Base-by-base conservation (phyloP, 257 asterid species). In the Capsicum pubescens region DNA sequence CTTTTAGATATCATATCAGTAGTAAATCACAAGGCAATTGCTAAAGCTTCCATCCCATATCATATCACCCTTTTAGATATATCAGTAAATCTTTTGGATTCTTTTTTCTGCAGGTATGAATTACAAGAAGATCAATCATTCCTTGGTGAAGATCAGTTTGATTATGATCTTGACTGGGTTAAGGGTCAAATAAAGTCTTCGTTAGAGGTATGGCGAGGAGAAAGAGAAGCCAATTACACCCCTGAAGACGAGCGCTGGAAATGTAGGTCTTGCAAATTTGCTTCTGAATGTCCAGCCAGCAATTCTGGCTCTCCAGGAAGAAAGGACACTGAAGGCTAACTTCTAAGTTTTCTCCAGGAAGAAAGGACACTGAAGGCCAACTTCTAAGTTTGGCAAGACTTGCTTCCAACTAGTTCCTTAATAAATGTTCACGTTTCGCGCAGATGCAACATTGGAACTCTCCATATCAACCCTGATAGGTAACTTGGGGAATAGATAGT, bases 221-320 rank as follows among this genome's bases (percentile, higher is more conserved):
- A 91, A 79, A 87, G 98, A 85, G 94, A 91, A 86, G 93, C 98
- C 79, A 82, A 81, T 83, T 94, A 87, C 82, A 64, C 95, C 85
- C 89, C 98, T 50, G 71, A 79, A 79, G 94, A 94, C 14, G 99
- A 96, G 85, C 95, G 92, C 17, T 94, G 98, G 98, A 96, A 96
- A 90, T 96, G 99, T 91, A 85, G 82, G 79, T 90, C 83, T 80
- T 96, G 99, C 85, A 88, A 87, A 64, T 96, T 91, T 64, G 88
- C 89, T 67, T 80, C 93, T 14, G 85, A 52, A 21, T 96, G 99
- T 86, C 93, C 93, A 3, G 90, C 87, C 82, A 58, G 90, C 17
- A 81, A 80, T 79, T 79, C 84, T 56, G 82, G 59, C 80, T 86
- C 92, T 11, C 66, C 94, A 59, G 85, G 86, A 76, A 42, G 87